Evolutionary conservation across 2,329 filamentous ascomycete genomes (phyloP).

Genomic region (Talaromyces sp.): DNA sequence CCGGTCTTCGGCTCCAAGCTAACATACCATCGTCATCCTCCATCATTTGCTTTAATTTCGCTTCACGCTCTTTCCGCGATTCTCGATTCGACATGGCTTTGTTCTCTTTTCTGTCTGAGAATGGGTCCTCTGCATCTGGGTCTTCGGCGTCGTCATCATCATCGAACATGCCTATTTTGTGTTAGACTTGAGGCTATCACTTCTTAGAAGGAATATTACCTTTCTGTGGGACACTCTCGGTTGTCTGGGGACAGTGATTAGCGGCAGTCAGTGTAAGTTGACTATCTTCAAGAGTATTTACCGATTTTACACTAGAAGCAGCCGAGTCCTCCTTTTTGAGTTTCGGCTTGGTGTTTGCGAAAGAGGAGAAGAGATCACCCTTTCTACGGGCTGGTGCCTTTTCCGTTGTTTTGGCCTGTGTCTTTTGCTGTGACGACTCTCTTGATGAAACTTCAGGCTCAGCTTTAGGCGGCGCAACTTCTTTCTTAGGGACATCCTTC

Average conservation of each 20-base stretch:
- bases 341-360: conserved; percentile 68
- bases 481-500: conserved; percentile 18
- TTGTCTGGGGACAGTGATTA: conserved; percentile 27
- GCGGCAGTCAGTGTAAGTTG: conserved; percentile 5
- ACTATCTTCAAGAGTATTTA: conserved; percentile 25
- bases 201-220: conserved; percentile 30
- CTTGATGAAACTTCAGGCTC: conserved; percentile 14
- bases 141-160: conserved; percentile 59
- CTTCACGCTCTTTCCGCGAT: conserved; percentile 61
- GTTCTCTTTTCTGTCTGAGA: conserved; percentile 40
- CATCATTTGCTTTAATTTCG: conserved; percentile 70
- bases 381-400: conserved; percentile 52
- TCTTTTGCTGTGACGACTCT: conserved; percentile 22
- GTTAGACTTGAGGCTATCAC: conserved; percentile 26
- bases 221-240: conserved; percentile 48
- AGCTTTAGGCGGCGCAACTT: conserved; percentile 1
- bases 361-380: conserved; percentile 72
- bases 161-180: conserved; percentile 44
- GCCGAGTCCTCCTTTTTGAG: conserved; percentile 42
- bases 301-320: conserved; percentile 32
- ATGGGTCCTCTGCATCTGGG: conserved; percentile 53
- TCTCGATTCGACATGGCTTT: conserved; percentile 41
- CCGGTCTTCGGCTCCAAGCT: conserved; percentile 22
- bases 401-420: conserved; percentile 24
- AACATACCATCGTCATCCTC: conserved; percentile 52